Base-by-base conservation (phyloP, 1,284 basidiomycete genomes). In the Mycosarcoma mackinlayi region DNA sequence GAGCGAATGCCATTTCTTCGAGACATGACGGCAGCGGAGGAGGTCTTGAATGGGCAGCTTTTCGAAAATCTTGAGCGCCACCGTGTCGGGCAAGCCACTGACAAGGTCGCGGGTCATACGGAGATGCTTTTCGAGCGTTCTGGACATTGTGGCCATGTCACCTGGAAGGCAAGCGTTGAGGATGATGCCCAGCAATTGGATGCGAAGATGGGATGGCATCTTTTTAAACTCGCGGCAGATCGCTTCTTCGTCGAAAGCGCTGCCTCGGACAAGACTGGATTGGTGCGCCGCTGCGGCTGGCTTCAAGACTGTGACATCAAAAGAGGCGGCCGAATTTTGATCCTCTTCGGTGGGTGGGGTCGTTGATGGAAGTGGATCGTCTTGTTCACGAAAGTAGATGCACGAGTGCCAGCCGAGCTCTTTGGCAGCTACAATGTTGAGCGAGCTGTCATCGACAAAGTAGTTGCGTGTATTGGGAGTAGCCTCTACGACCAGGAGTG, bases 41-140 rank as follows among this genome's bases (percentile, higher is more conserved):
- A 75, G 41, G 58, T 93, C 89, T 54, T 84, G 83, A 8, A 93
- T 86, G 14, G 85, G 86, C 6, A 94, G 85, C 54, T 87, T 84
- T 66, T 86, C 87, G 31, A 95, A 85, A 35, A 94, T 86, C 45
- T 86, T 86, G 60, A 90, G 85, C 0, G 88, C 87, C 0, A 94
- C 83, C 16, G 88, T 85, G 0, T 89, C 89, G 0, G 90, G 87
- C 16, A 95, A 85, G 41, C 87, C 86, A 11, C 90, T 90, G 33
- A 94, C 84, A 48, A 94, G 87, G 75, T 94, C 93, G 75, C 90
- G 91, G 6, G 91, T 90, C 21, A 88, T 89, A 71, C 87, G 88
- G 41, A 88, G 87, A 73, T 93, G 93, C 81, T 91, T 91, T 81
- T 93, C 88, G 18, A 95, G 87, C 6, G 92, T 57, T 18, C 52